Evolutionary conservation across 305 asterid genomes (phyloP).

Genomic region (Fraxinus xanthoxyloides): DNA sequence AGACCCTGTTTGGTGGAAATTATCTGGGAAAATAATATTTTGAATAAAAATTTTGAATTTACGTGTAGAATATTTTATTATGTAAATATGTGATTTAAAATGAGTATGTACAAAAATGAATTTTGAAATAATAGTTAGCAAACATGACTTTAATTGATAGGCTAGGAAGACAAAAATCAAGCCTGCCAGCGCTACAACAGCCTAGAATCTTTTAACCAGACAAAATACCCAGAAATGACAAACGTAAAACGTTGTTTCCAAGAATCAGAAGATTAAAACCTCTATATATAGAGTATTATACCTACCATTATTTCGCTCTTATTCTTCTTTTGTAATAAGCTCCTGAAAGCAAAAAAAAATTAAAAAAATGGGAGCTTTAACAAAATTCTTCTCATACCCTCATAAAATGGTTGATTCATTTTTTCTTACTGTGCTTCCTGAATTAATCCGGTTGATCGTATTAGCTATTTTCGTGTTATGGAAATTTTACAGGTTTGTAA

Average conservation of each 20-base stretch:
- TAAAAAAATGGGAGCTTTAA: slow-evolving; percentile 20
- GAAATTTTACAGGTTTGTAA: slow-evolving; percentile 15
- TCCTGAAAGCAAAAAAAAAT: background rate
- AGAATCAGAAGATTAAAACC: background rate
- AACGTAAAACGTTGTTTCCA: background rate
- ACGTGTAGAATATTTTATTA: too few species aligned
- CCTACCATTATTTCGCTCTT: background rate
- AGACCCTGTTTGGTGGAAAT: too few species aligned
- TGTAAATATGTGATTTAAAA: too few species aligned
- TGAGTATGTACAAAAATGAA: too few species aligned
- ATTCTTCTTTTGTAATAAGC: background rate
- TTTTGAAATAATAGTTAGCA: too few species aligned
- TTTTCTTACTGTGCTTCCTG: slow-evolving; percentile 38
- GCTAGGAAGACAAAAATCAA: background rate
- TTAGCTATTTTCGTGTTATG: slow-evolving; percentile 18
- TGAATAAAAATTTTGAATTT: too few species aligned
- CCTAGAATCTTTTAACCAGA: too few species aligned
- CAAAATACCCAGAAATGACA: background rate
- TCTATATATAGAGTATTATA: background rate
- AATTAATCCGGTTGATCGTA: slow-evolving; percentile 32
- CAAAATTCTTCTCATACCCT: slow-evolving; percentile 16
- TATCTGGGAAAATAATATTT: too few species aligned
- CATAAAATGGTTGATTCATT: slow-evolving; percentile 23
- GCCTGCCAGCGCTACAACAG: background rate
- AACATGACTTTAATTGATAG: background rate